These are phyloP conservation scores for Venturia effusa DNA, from an alignment of 2,329 filamentous ascomycete genomes.

Conservation along the genomic window DNA sequence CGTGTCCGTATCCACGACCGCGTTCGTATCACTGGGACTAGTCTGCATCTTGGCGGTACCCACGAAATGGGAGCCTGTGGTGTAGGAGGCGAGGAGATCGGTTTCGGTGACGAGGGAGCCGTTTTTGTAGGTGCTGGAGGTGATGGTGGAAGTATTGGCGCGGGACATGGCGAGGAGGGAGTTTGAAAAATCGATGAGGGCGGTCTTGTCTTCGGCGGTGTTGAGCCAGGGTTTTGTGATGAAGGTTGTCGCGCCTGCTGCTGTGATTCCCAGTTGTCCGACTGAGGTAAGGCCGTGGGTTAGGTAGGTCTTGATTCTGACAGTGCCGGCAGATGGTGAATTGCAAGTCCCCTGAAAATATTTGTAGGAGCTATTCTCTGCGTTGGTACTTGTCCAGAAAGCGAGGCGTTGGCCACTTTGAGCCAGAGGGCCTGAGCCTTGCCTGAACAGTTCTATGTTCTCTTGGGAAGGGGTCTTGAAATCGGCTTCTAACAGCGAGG, in stretches of 20 bases:
- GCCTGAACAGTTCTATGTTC: not conserved
- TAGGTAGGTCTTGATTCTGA: not conserved
- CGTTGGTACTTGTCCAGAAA: not conserved
- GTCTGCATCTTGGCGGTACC: conserved; percentile 1
- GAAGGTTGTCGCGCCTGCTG: not conserved
- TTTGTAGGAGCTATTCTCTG: not conserved
- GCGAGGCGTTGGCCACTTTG: not conserved
- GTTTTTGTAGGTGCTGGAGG: not conserved
- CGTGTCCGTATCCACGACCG: conserved; percentile 2
- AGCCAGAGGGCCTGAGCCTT: not conserved
- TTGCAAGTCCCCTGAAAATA: not conserved
- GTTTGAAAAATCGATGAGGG: not conserved
- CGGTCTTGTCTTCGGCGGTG: conserved; percentile 2
- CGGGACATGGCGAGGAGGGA: not conserved
- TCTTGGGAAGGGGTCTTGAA: not conserved
- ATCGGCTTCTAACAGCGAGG: not conserved
- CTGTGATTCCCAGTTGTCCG: not conserved
- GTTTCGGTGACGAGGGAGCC: not conserved
- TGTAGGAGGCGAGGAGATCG: not conserved
- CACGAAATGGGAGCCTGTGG: not conserved
- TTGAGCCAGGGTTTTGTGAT: conserved; percentile 6
- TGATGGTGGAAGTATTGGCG: not conserved
- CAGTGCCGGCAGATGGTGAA: not conserved
- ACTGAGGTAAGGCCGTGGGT: conserved; percentile 1
- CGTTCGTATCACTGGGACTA: not conserved